Base-by-base conservation (phyloP, 805 yeast species). In the Scheffersomyces lignosus region DNA sequence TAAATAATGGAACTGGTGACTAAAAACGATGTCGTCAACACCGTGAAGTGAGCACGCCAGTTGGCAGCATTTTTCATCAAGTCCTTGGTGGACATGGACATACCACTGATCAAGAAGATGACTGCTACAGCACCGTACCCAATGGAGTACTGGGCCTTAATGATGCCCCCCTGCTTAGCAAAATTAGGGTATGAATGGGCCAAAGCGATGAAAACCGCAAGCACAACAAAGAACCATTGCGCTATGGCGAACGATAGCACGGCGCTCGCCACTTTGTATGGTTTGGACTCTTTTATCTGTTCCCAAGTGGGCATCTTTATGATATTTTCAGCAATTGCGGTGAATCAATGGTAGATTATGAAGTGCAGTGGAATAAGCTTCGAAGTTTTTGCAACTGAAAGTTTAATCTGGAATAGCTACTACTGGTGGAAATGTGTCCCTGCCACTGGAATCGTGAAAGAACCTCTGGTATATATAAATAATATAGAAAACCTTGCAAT, bases 41-140 rank as follows among this genome's bases (percentile, higher is more conserved):
- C 83, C 0, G 88, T 75, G 17, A 82, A 41, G 60, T 89, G 96
- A 0, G 91, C 93, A 49, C 96, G 70, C 93, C 93, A 87, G 52
- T 87, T 77, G 0, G 72, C 64, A 62, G 83, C 67, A 58, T 86
- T 87, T n/a, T 61, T 64, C 55, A 79, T 37, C 33, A 89, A 64
- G 18, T 77, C 77, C 28, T 64, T 70, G 1, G 93, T 78, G 30
- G 79, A 70, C 81, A 88, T 88, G 20, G 87, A 78, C 18, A 88
- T 60, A 0, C 96, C 96, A 33, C 89, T 81, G 23, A 87, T 80
- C 28, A 89, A 64, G 64, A 89, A 88, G 41, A 89, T 89, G 30
- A 86, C 64, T 0, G 95, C 95, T 13, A 88, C 96, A 0, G 95
- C 95, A 24, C 89, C 87, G 54, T 88, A 89, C 9, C 83, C 83